These are phyloP conservation scores for Colletotrichum karsti DNA, from an alignment of 2,329 filamentous ascomycete species.

Conservation along the genomic window DNA sequence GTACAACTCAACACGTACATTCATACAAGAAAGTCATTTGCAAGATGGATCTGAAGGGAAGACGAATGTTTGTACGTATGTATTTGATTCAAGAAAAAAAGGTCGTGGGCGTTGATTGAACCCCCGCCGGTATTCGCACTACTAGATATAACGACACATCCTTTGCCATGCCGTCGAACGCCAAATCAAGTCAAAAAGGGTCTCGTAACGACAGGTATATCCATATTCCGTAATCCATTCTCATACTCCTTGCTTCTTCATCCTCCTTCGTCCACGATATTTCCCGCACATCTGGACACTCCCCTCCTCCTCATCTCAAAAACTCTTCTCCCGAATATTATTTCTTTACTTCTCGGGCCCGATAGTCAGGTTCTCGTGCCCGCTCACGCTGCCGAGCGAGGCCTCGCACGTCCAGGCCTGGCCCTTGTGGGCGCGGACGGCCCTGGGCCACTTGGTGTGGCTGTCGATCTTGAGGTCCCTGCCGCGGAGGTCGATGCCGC, in stretches of 20 bases:
- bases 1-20: too few relatives aligned
- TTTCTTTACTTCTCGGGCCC: neutral
- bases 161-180: neutral
- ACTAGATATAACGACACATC: neutral
- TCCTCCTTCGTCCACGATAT: neutral
- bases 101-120: too few relatives aligned
- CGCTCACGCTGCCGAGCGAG: constrained; percentile 1
- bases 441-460: constrained; percentile 44
- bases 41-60: too few relatives aligned
- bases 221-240: neutral
- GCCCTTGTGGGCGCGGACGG: constrained; percentile 39
- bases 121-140: neutral
- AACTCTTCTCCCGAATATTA: neutral
- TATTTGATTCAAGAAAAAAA: too few relatives aligned
- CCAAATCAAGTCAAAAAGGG: neutral
- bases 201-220: constrained; percentile 22
- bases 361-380: neutral
- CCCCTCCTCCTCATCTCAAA: neutral
- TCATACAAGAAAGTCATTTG: too few relatives aligned
- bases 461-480: constrained; percentile 49
- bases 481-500: constrained; percentile 48
- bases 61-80: neutral
- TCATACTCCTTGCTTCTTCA: neutral
- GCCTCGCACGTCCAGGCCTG: neutral
- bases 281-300: neutral